phyloP scores from a whole-genome alignment of 257 asterid genomes.

The Gentiana macrophylla region DNA sequence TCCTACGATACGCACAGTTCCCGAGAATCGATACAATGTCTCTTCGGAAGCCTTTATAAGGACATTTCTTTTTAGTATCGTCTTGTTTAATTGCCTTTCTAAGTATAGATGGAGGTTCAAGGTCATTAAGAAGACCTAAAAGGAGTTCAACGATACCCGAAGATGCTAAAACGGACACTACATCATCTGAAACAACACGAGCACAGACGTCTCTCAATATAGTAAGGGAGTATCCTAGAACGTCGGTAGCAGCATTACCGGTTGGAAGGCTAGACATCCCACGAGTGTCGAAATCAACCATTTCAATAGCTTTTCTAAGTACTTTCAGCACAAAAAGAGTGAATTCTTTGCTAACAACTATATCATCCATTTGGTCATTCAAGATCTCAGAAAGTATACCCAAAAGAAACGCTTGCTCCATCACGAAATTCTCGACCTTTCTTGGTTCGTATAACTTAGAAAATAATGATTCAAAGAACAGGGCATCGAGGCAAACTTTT shows the following conservation, averaged over 20 bases:
- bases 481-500: slow-evolving; percentile 42
- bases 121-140: slow-evolving; percentile 35
- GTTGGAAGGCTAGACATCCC: slow-evolving; percentile 52
- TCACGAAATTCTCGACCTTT: slow-evolving; percentile 24
- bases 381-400: slow-evolving; percentile 42
- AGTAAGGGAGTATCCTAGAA: slow-evolving; percentile 53
- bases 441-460: slow-evolving; percentile 26
- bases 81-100: slow-evolving; percentile 33
- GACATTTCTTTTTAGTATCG: slow-evolving; percentile 33
- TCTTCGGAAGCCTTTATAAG: slow-evolving; percentile 74
- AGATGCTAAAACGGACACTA: slow-evolving; percentile 34
- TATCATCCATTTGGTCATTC: slow-evolving; percentile 35
- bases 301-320: slow-evolving; percentile 27
- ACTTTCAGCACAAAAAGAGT: slow-evolving; percentile 30
- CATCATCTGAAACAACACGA: slow-evolving; percentile 24
- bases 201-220: slow-evolving; percentile 70
- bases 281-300: slow-evolving; percentile 34
- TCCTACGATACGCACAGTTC: slow-evolving; percentile 52
- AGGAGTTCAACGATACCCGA: slow-evolving; percentile 55
- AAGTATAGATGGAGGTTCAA: slow-evolving; percentile 64
- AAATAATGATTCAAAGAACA: slow-evolving; percentile 31
- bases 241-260: slow-evolving; percentile 43
- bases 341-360: slow-evolving; percentile 29
- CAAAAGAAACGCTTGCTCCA: slow-evolving; percentile 45
- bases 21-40: slow-evolving; percentile 70